Evolutionary conservation across 2,329 filamentous ascomycete species (phyloP).

Genomic region (Aspergillus fijiensis): DNA sequence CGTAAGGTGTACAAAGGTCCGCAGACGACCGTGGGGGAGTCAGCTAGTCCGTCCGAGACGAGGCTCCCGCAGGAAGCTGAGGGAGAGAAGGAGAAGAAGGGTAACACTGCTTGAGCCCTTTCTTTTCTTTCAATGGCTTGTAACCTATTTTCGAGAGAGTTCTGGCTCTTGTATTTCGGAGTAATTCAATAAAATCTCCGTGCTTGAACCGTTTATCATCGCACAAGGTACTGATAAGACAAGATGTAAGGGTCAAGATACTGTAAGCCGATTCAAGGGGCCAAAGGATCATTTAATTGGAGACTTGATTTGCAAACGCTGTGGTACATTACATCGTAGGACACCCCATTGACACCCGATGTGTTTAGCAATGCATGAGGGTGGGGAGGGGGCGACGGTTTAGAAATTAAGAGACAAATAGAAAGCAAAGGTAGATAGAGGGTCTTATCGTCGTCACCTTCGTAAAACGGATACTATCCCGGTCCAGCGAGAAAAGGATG

Average conservation of each 20-base stretch:
- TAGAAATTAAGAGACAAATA: not conserved
- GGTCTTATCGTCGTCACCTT: not conserved
- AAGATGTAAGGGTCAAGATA: no score
- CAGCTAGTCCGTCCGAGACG: slow-evolving; percentile 11
- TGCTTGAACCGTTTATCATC: no score
- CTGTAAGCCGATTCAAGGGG: no score
- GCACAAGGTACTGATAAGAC: no score
- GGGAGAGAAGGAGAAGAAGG: not conserved
- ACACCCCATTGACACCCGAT: not conserved
- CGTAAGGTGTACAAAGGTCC: slow-evolving; percentile 62
- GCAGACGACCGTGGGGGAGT: slow-evolving; percentile 53
- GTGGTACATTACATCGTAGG: not conserved
- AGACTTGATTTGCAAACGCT: not conserved
- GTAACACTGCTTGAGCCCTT: not conserved
- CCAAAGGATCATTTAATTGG: not conserved
- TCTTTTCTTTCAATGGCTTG: no score
- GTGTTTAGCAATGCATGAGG: not conserved
- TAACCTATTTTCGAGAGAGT: no score
- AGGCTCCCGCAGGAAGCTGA: not conserved
- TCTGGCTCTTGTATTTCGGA: no score
- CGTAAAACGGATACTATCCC: not conserved
- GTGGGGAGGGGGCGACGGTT: not conserved
- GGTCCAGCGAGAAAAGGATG: not conserved
- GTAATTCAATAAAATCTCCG: no score
- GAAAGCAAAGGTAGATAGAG: not conserved